These are phyloP conservation scores for Ceratocystis albifundus DNA, from an alignment of 2,329 filamentous ascomycete genomes.

Conservation along the genomic window DNA sequence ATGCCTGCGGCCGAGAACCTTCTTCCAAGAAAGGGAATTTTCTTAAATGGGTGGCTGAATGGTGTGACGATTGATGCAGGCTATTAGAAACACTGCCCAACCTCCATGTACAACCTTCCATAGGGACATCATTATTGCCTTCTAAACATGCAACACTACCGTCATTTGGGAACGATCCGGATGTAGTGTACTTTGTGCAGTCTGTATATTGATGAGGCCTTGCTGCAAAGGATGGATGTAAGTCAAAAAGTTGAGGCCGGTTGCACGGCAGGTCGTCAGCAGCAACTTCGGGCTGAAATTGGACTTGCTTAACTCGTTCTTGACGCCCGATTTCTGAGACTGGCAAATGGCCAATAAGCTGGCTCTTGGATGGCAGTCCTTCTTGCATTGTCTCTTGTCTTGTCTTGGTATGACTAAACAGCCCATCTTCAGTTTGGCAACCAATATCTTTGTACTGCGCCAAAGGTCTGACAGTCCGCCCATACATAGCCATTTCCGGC, in stretches of 20 bases:
- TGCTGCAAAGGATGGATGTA: background rate
- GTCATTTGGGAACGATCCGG: background rate
- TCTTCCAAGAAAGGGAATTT: background rate
- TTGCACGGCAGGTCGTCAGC: background rate
- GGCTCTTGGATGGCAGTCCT: background rate
- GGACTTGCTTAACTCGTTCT: background rate
- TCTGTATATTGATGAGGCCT: background rate
- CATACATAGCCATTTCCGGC: background rate
- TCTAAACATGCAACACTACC: background rate
- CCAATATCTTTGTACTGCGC: constrained; percentile 17
- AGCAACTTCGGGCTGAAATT: background rate
- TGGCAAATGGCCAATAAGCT: background rate
- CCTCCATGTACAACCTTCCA: background rate
- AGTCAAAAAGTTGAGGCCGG: background rate
- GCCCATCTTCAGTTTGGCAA: constrained; percentile 16
- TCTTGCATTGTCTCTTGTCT: background rate
- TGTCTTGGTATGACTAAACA: background rate
- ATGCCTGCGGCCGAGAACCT: background rate
- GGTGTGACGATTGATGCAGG: background rate
- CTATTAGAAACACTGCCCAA: background rate
- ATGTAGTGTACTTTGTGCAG: background rate
- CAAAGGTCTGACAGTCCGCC: background rate
- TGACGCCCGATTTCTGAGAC: background rate
- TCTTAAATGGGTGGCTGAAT: background rate
- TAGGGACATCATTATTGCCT: background rate